These are phyloP conservation scores for Globisporangium viniferum DNA, from an alignment of 352 stramenopile genomes.

Conservation along the genomic window DNA sequence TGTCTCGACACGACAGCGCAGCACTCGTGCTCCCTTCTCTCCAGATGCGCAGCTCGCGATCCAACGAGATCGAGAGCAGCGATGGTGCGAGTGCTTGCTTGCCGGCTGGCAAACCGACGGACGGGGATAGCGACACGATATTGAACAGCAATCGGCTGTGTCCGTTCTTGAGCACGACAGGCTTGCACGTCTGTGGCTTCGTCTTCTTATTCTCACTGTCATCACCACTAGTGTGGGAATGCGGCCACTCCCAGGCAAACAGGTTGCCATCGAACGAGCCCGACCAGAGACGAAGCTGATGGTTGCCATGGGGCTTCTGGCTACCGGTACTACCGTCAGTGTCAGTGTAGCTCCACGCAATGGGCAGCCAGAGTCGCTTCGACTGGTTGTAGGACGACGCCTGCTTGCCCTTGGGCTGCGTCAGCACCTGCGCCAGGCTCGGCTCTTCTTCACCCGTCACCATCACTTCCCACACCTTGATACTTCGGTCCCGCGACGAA, in stretches of 20 bases:
- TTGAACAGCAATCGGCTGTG: constrained; percentile 68
- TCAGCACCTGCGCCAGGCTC: constrained; percentile 28
- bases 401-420: constrained; percentile 64
- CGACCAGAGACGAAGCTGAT: constrained; percentile 50
- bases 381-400: constrained; percentile 57
- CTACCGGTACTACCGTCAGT: not conserved
- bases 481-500: constrained; percentile 64
- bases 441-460: constrained; percentile 11
- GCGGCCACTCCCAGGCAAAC: constrained; percentile 55
- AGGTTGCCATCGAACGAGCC: constrained; percentile 71
- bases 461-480: constrained; percentile 53
- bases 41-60: constrained; percentile 69
- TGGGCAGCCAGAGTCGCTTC: constrained; percentile 67
- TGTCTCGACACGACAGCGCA: constrained; percentile 33
- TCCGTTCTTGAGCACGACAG: constrained; percentile 50
- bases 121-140: constrained; percentile 33
- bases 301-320: not conserved
- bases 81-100: constrained; percentile 8
- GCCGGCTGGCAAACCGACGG: not conserved
- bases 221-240: not conserved
- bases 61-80: constrained; percentile 60
- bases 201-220: constrained; percentile 10
- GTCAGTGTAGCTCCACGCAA: constrained; percentile 44
- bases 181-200: constrained; percentile 27
- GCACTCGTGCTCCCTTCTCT: constrained; percentile 22